A percentile compares a stretch with the other conserved stretches of the same genome.
These are phyloP conservation scores for Lactarius vividus DNA, from an alignment of 768 basidiomycete species.

Conservation along the genomic window DNA sequence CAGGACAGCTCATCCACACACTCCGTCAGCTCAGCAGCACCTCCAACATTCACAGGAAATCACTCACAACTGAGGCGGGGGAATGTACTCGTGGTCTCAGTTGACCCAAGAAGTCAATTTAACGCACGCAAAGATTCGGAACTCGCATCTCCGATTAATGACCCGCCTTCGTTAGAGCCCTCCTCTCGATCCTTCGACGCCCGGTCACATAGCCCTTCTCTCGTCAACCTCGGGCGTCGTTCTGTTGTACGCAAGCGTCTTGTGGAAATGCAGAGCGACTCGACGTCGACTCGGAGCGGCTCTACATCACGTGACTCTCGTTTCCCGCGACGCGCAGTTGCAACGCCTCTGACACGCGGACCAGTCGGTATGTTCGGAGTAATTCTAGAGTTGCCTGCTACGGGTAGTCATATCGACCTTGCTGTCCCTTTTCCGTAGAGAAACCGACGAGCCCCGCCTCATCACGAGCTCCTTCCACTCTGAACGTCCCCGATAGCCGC, in stretches of 20 bases:
- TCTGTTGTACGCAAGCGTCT: conserved; percentile 68
- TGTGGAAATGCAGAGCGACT: conserved; percentile 49
- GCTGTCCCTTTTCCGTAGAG: neutral
- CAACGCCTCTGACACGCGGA: neutral
- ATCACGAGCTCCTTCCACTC: conserved; percentile 6
- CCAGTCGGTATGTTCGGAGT: neutral
- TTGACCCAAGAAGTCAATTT: neutral
- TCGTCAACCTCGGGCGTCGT: conserved; percentile 55
- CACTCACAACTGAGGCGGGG: too few relatives aligned
- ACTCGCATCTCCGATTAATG: neutral
- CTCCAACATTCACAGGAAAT: neutral
- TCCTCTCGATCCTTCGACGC: conserved; percentile 32
- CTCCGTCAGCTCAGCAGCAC: neutral
- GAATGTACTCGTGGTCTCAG: neutral
- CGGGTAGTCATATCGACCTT: neutral
- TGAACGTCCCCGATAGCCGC: neutral
- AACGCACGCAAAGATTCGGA: neutral
- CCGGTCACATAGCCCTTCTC: conserved; percentile 52
- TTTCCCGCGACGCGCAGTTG: neutral
- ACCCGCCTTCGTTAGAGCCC: neutral
- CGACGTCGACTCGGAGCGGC: neutral
- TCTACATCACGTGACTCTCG: neutral
- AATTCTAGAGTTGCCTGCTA: neutral
- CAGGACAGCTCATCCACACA: neutral
- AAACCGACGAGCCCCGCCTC: neutral